These are phyloP conservation scores for Phytophthora pini DNA, from an alignment of 352 stramenopile genomes.

Conservation along the genomic window DNA sequence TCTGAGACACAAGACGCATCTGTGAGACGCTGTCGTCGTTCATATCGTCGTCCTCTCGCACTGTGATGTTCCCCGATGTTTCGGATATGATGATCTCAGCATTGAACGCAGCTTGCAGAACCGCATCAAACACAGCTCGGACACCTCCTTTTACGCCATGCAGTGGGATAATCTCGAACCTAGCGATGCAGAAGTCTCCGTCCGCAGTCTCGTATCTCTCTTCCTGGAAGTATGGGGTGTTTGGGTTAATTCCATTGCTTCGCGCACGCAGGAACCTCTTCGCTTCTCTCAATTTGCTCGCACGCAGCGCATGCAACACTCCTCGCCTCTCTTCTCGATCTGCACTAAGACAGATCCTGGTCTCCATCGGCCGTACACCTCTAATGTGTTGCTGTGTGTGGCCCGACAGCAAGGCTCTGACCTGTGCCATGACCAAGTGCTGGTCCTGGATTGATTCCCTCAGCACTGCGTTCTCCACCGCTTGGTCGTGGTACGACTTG, in stretches of 20 bases:
- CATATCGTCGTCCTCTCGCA: conserved; percentile 72
- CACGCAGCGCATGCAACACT: conserved; percentile 31
- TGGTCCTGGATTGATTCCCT: conserved; percentile 40
- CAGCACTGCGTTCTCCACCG: conserved; percentile 34
- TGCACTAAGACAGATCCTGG: conserved; percentile 33
- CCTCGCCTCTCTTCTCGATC: conserved; percentile 33
- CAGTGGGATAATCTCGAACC: conserved; percentile 55
- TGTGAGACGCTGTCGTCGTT: conserved; percentile 47
- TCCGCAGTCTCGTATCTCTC: conserved; percentile 48
- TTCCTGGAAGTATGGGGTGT: conserved; percentile 37
- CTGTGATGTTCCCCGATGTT: conserved; percentile 63
- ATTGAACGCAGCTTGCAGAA: conserved; percentile 57
- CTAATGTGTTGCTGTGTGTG: conserved; percentile 34
- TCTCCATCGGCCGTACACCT: conserved; percentile 37
- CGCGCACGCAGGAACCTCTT: conserved; percentile 40
- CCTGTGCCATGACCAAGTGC: conserved; percentile 38
- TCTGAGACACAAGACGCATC: conserved; percentile 51
- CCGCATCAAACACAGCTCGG: conserved; percentile 52
- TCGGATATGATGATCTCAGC: conserved; percentile 74
- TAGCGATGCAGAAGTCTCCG: conserved; percentile 50
- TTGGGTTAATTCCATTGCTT: conserved; percentile 30
- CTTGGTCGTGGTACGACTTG: conserved; percentile 25
- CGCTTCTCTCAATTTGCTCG: conserved; percentile 33
- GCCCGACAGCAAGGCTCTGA: conserved; percentile 32
- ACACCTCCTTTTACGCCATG: conserved; percentile 41